phyloP scores from a whole-genome alignment of 2,329 filamentous ascomycete species.

The Mollisia scopiformis region DNA sequence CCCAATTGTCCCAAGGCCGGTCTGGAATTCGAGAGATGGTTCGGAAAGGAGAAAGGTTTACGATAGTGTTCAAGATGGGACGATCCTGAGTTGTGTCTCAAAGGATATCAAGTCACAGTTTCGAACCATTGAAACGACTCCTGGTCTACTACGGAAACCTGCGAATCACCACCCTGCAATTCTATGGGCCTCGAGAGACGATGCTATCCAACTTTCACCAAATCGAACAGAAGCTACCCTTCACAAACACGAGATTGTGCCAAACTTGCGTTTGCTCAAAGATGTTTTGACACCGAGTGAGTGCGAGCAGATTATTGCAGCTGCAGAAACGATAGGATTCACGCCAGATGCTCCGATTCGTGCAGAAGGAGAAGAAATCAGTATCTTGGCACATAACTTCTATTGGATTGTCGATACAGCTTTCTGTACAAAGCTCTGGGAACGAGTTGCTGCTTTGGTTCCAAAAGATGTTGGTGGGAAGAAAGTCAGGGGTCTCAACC shows the following conservation, averaged over 20 bases:
- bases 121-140: slow-evolving; percentile 63
- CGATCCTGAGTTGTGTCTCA: slow-evolving; percentile 49
- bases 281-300: slow-evolving; percentile 63
- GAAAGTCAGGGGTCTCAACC: slow-evolving; percentile 64
- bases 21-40: slow-evolving; percentile 59
- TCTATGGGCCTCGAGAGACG: slow-evolving; percentile 61
- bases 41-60: slow-evolving; percentile 50
- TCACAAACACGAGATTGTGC: slow-evolving; percentile 61
- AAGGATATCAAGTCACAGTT: slow-evolving; percentile 46
- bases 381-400: slow-evolving; percentile 72
- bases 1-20: slow-evolving; percentile 60
- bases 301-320: slow-evolving; percentile 67
- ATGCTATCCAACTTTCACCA: slow-evolving; percentile 56
- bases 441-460: slow-evolving; percentile 59
- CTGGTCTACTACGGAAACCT: slow-evolving; percentile 63
- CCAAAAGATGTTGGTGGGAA: slow-evolving; percentile 58
- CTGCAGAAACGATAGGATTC: slow-evolving; percentile 67
- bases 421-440: slow-evolving; percentile 67
- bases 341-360: slow-evolving; percentile 69
- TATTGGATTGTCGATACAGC: slow-evolving; percentile 70
- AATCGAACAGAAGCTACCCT: slow-evolving; percentile 54
- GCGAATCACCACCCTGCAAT: slow-evolving; percentile 70
- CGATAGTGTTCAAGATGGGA: slow-evolving; percentile 60
- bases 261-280: slow-evolving; percentile 60
- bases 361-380: slow-evolving; percentile 62